phyloP scores from a whole-genome alignment of 1,284 basidiomycete genomes.

The Fomitopsis palustris region DNA sequence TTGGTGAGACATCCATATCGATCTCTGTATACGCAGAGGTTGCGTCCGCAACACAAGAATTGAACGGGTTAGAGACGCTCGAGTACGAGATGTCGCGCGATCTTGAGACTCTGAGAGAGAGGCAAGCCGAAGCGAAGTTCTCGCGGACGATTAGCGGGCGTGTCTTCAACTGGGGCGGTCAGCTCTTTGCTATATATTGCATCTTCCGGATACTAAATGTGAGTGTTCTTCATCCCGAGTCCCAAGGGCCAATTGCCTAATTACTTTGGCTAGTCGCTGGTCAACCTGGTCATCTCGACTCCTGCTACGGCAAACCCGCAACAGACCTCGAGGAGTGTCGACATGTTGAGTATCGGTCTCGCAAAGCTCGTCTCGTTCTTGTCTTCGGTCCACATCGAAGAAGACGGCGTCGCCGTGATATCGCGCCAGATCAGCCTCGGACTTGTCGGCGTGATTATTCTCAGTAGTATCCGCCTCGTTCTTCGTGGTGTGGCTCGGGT shows the following conservation, averaged over 20 bases:
- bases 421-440: constrained; percentile 66
- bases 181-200: constrained; percentile 66
- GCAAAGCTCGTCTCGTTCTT: constrained; percentile 49
- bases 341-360: constrained; percentile 57
- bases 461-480: constrained; percentile 65
- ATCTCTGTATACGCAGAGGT: constrained; percentile 30
- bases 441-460: constrained; percentile 69
- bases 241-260: too few species aligned
- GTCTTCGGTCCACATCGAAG: constrained; percentile 33
- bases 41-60: constrained; percentile 42
- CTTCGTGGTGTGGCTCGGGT: constrained; percentile 63
- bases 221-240: constrained; percentile 34
- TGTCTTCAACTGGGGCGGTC: constrained; percentile 43
- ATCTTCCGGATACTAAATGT: constrained; percentile 61
- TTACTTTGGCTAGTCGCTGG: constrained; percentile 40
- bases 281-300: constrained; percentile 52
- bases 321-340: constrained; percentile 44
- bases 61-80: constrained; percentile 61
- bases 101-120: constrained; percentile 46
- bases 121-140: constrained; percentile 47
- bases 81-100: constrained; percentile 67
- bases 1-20: constrained; percentile 6
- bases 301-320: constrained; percentile 31
- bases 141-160: constrained; percentile 53
- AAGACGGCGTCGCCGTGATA: constrained; percentile 42